A percentile compares a stretch with the other conserved stretches of the same genome.
phyloP scores from a whole-genome alignment of 2,329 filamentous ascomycete species.

The Niveomyces coronatus region DNA sequence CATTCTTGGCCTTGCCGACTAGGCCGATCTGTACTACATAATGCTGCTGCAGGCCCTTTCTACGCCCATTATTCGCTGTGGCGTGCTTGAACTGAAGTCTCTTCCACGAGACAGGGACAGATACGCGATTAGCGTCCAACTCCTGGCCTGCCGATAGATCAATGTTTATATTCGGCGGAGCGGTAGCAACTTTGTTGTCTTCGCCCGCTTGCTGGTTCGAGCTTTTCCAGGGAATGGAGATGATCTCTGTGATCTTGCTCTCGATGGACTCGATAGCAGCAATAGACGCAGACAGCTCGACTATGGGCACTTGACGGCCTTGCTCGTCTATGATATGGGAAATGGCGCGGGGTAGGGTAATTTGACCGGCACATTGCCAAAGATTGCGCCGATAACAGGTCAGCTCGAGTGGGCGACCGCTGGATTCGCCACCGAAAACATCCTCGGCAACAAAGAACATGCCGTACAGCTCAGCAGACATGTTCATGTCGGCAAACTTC shows the following conservation, averaged over 20 bases:
- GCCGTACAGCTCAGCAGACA: conserved; percentile 70
- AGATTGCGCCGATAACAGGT: conserved; percentile 93
- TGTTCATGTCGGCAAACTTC: conserved; percentile 51
- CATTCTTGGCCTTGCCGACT: conserved; percentile 58
- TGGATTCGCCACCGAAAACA: conserved; percentile 54
- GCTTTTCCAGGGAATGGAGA: conserved; percentile 93
- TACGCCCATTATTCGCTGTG: conserved; percentile 87
- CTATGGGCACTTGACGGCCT: conserved; percentile 64
- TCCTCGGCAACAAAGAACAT: conserved; percentile 86
- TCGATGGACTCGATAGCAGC: conserved; percentile 87
- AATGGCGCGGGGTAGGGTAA: conserved; percentile 65
- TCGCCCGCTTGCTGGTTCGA: conserved; percentile 44
- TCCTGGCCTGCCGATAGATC: conserved; percentile 50
- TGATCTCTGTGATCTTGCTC: conserved; percentile 84
- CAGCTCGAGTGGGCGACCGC: conserved; percentile 60
- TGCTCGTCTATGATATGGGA: conserved; percentile 64
- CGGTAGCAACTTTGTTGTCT: conserved; percentile 36
- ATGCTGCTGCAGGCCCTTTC: conserved; percentile 91
- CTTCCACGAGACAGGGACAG: conserved; percentile 85
- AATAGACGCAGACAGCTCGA: conserved; percentile 71
- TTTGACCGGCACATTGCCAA: conserved; percentile 85
- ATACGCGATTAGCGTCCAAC: conserved; percentile 70
- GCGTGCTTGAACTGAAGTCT: conserved; percentile 91
- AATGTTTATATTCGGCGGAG: conserved; percentile 44
- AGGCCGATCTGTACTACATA: conserved; percentile 83